Conservation (phyloP, 2,329 filamentous ascomycete genomes). For the Ophiobolus disseminans region DNA sequence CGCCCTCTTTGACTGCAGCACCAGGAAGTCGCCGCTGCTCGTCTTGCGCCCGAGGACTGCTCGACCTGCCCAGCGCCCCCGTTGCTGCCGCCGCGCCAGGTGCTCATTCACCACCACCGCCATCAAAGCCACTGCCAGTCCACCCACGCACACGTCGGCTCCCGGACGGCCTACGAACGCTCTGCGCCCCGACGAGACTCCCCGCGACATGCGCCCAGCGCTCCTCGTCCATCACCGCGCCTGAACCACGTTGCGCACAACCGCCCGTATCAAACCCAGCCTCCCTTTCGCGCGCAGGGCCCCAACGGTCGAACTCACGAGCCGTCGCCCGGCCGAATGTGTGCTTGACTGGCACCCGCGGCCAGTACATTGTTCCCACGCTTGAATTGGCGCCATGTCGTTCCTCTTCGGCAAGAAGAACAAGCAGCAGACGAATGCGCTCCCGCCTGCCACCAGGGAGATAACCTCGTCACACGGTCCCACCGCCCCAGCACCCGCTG, state of each 20-base stretch:
- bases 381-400: conserved; percentile 52
- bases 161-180: conserved; percentile 1
- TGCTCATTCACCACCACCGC: neutral
- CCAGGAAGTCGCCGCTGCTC: neutral
- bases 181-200: conserved; percentile 3
- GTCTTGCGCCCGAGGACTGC: too few species aligned
- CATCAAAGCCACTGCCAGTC: neutral
- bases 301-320: neutral
- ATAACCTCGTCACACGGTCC: conserved; percentile 64
- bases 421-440: conserved; percentile 50
- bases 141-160: too few species aligned
- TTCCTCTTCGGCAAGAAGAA: conserved; percentile 61
- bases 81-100: neutral
- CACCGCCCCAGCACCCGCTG: conserved; percentile 46
- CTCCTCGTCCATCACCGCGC: conserved; percentile 7
- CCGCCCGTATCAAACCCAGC: neutral
- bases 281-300: conserved; percentile 7
- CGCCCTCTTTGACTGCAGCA: neutral
- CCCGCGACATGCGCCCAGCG: conserved; percentile 22
- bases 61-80: neutral
- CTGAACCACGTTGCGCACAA: conserved; percentile 1
- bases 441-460: conserved; percentile 63
- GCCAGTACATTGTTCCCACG: conserved; percentile 27
- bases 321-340: conserved; percentile 39
- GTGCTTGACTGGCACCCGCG: conserved; percentile 35